Percentiles rank a stretch among this genome's conserved stretches.
These are phyloP conservation scores for Scleromitrula shiraiana DNA, from an alignment of 2,329 filamentous ascomycete species.

Conservation along the genomic window DNA sequence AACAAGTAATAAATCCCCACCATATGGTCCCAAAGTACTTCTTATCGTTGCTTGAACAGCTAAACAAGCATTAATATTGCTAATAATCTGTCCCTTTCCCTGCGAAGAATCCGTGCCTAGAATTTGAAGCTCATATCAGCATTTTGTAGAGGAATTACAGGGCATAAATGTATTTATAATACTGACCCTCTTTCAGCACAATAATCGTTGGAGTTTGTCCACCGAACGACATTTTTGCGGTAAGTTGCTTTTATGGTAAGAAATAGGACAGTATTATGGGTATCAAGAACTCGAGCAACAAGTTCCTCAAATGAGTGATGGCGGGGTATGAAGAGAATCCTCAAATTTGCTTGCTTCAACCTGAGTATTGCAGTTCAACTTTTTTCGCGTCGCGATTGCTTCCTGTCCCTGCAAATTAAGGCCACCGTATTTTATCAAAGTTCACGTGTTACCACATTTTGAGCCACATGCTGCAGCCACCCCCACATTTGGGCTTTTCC, in stretches of 20 bases:
- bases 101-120: conserved; percentile 94
- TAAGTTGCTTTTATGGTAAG: background rate
- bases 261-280: background rate
- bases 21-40: conserved; percentile 91
- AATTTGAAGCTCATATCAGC: conserved; percentile 16
- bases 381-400: conserved; percentile 11
- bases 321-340: conserved; percentile 3
- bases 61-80: conserved; percentile 97
- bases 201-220: conserved; percentile 97
- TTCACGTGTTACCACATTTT: conserved; percentile 3
- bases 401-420: conserved; percentile 1
- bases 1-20: conserved; percentile 90
- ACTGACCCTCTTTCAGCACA: conserved; percentile 91
- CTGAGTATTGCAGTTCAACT: conserved; percentile 8
- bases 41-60: conserved; percentile 95
- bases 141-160: conserved; percentile 5
- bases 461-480: background rate
- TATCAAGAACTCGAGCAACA: background rate
- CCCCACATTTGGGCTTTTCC: too few species aligned
- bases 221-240: conserved; percentile 74
- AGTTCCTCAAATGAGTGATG: background rate
- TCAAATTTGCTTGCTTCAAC: conserved; percentile 2
- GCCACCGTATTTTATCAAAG: background rate
- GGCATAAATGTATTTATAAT: conserved; percentile 5
- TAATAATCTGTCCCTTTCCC: conserved; percentile 91